These are phyloP conservation scores for Myxozyma mucilagina DNA, from an alignment of 805 yeast species.

Conservation along the genomic window DNA sequence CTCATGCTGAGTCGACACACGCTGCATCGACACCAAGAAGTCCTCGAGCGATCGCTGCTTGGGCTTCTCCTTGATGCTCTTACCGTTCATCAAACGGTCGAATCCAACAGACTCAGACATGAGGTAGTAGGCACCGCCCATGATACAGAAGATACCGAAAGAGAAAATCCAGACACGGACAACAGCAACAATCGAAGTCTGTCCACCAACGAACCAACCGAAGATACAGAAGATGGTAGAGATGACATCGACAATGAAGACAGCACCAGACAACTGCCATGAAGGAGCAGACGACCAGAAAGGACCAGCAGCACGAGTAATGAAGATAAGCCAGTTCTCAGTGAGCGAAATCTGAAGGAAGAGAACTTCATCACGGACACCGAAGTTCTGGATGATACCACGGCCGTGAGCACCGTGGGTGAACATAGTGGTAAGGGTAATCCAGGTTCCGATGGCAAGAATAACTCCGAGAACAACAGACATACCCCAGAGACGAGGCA, in stretches of 20 bases:
- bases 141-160: conserved; percentile 92
- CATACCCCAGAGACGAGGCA: conserved; percentile 89
- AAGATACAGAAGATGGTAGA: conserved; percentile 90
- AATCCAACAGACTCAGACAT: conserved; percentile 62
- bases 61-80: conserved; percentile 44
- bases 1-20: conserved; percentile 67
- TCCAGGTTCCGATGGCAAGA: conserved; percentile 83
- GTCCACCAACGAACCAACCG: conserved; percentile 98
- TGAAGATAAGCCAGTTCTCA: conserved; percentile 96
- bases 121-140: conserved; percentile 95
- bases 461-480: conserved; percentile 67
- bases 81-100: conserved; percentile 60
- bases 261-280: conserved; percentile 96
- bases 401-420: conserved; percentile 69
- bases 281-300: conserved; percentile 97
- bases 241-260: conserved; percentile 80
- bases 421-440: conserved; percentile 91
- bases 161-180: conserved; percentile 95
- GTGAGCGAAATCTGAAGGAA: conserved; percentile 92
- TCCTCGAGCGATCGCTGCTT: conserved; percentile 58
- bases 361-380: conserved; percentile 88
- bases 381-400: conserved; percentile 89
- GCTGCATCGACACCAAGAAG: conserved; percentile 62
- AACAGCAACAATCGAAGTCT: conserved; percentile 94
- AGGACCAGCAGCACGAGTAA: conserved; percentile 96